phyloP scores from a whole-genome alignment of 2,329 filamentous ascomycete species.

The Periconia sp. region DNA sequence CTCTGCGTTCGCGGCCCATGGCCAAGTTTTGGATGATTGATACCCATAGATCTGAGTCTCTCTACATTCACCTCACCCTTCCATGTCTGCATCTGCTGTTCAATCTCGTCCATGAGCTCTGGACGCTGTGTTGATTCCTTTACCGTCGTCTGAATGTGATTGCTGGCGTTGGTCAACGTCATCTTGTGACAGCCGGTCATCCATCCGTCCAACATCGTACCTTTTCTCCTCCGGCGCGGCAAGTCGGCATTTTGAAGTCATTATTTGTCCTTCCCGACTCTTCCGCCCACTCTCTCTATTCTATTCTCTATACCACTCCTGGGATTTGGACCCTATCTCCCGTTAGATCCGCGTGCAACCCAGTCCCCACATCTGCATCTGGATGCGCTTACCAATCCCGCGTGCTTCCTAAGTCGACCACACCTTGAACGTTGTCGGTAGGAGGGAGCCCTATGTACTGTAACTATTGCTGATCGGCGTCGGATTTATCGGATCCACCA shows the following conservation, averaged over 20 bases:
- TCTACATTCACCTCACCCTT: background rate
- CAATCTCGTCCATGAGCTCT: background rate
- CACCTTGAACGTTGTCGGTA: background rate
- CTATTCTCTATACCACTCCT: background rate
- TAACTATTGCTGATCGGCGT: conserved; percentile 31
- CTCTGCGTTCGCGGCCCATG: background rate
- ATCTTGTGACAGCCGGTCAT: background rate
- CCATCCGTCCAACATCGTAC: too few relatives aligned
- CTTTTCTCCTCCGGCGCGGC: too few relatives aligned
- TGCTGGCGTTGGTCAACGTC: background rate
- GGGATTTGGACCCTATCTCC: background rate
- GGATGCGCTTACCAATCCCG: background rate
- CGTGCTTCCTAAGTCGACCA: background rate
- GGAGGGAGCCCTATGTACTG: conserved; percentile 6
- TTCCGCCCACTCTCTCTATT: background rate
- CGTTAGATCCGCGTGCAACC: background rate
- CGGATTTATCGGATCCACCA: conserved; percentile 24
- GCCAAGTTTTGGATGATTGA: background rate
- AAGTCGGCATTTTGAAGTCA: background rate
- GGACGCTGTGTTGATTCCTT: too few relatives aligned
- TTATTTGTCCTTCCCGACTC: background rate
- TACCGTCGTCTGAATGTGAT: too few relatives aligned
- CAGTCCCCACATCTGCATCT: background rate
- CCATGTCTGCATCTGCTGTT: background rate
- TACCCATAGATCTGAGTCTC: too few relatives aligned